Evolutionary conservation across 768 basidiomycete genomes (phyloP), one percentile per base, ranked within the genome.

Genomic region (Crassisporium funariophilum): DNA sequence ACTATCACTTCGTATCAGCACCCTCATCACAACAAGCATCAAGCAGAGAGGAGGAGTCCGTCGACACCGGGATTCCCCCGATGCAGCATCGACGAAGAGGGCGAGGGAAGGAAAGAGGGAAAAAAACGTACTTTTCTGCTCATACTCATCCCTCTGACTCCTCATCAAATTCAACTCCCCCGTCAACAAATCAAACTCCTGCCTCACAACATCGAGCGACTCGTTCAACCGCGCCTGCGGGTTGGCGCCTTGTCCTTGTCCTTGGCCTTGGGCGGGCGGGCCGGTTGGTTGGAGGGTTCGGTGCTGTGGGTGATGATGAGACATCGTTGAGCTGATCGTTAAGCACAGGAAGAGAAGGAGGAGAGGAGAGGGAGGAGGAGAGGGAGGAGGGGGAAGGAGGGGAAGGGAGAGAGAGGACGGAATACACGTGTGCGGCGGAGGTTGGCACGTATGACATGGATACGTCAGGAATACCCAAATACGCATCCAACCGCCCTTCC

Each of bases 121-220:
- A 34, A 41, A 35, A 35, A 16, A 75, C 84, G 47, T 53, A 95
- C 95, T 81, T 77, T 93, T 94, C 5, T 73, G 75, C 69, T 98
- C 95, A 62, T 84, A 89, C 47, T 98, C 95, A 55, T 97, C 94
- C 40, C 90, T 74, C 68, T 95, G 90, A 22, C 71, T 76, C 45
- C 91, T 79, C 56, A 88, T 73, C 8, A 78, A 59, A n/a, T 68
- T 72, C 40, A 88, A 69, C 60, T 97, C 93, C 37, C 75, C 70
- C 7, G 81, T 69, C 49, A 95, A 70, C 45, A 71, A 71, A 41
- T 97, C 93, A 60, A 91, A 94, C 71, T 98, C 95, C 44, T 82
- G 81, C 52, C 86, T 78, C 58, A 97, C 84, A 48, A 76, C 73
- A 36, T 95, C 93, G 51, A 98, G 79, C 17, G 85, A 78, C 47